Evolutionary conservation across 2,329 filamentous ascomycete species (phyloP), one percentile per base, ranked within the genome.

Genomic region (Pseudogymnoascus sp.): DNA sequence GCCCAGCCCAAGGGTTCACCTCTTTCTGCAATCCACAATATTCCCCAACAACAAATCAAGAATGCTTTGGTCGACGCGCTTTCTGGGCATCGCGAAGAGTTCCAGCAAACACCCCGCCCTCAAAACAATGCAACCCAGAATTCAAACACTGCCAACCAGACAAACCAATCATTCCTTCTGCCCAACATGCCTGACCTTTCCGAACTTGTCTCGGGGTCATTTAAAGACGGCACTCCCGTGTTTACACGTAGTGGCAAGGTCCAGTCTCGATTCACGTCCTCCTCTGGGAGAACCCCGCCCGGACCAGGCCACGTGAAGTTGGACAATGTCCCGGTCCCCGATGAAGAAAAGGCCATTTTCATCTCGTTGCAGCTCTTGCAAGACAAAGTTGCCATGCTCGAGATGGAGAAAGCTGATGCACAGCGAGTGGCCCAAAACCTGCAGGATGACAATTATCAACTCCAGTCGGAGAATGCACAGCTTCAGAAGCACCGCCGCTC

Each of bases 341-440:
- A 81, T 10, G 84, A 87, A 58, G 85, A 87, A 65, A 85, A 87
- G 70, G 81, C 80, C 2, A 79, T 88, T 58, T 85, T 84, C 68
- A 77, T 82, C n/a, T 83, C 83, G 9, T 74, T 87, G 13, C 79
- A 84, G 60, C 73, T 83, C 15, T 72, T 86, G 9, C 79, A 85
- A 66, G 82, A 84, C 42, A 83, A 82, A 68, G 78, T 86, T 41
- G 74, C 78, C 0, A 76, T 81, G 59, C 74, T 87, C 55, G 83
- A 87, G 68, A 73, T 75, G 60, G 80, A 82, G 65, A 83, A 83
- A 62, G 78, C 77, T 5, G 78, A 82, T 59, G 71, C 74, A 5
- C 79, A 82, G 63, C 76, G 73, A 66, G 76, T 73, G 63, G 72
- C 82, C 13, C 77, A 82, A 51, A 78, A 81, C 27, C 75, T 82